Percentiles rank a stretch among this genome's conserved stretches.
phyloP scores from a whole-genome alignment of 768 basidiomycete genomes.

The Austroboletus eburneus region DNA sequence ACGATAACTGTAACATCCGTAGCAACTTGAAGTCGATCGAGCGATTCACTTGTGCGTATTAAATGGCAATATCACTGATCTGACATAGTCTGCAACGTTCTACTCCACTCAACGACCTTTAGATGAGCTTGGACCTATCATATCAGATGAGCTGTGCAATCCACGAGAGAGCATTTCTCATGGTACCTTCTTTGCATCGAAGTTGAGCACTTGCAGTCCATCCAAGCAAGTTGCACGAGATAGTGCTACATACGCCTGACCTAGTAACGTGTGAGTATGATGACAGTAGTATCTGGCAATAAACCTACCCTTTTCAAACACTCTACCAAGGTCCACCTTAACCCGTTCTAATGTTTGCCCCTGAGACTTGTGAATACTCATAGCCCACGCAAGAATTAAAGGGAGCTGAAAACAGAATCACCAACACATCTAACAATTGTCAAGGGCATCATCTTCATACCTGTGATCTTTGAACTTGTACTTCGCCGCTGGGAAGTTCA shows the following conservation, averaged over 20 bases:
- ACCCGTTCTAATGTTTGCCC: conserved; percentile 95
- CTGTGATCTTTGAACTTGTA: conserved; percentile 77
- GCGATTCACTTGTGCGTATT: background rate
- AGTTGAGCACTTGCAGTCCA: conserved; percentile 81
- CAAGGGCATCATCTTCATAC: conserved; percentile 36
- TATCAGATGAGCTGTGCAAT: conserved; percentile 2
- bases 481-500: conserved; percentile 81
- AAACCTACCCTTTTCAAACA: conserved; percentile 82
- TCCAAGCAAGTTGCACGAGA: conserved; percentile 85
- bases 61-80: conserved; percentile 8
- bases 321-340: conserved; percentile 87
- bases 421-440: background rate
- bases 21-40: background rate
- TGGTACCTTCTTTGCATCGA: conserved; percentile 66
- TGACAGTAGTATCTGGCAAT: background rate
- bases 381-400: conserved; percentile 91
- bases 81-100: conserved; percentile 53
- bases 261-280: conserved; percentile 33
- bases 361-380: conserved; percentile 98
- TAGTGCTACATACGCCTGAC: conserved; percentile 88
- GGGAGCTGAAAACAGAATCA: conserved; percentile 54
- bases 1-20: background rate
- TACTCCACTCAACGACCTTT: conserved; percentile 70
- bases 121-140: conserved; percentile 65
- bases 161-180: background rate